phyloP scores from a whole-genome alignment of 306 rosid species.

The Sesbania bispinosa region DNA sequence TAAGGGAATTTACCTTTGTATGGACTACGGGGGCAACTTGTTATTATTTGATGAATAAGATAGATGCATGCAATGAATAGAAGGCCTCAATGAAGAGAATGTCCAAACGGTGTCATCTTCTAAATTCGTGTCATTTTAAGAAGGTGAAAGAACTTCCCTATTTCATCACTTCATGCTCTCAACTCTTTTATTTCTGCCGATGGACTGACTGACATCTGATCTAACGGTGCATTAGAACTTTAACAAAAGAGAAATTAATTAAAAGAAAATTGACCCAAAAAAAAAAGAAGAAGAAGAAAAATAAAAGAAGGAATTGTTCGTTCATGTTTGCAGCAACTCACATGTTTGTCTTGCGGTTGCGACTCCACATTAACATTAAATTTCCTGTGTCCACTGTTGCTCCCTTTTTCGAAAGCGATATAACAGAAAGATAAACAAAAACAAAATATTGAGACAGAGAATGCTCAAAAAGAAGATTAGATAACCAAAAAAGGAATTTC shows the following conservation, averaged over 20 bases:
- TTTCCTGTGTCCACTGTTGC: no score
- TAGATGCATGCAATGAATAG: background rate
- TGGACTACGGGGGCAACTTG: no score
- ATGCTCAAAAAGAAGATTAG: background rate
- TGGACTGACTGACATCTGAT: no score
- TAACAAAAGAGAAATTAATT: background rate
- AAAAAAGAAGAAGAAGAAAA: no score
- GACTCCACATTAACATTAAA: conserved; percentile 18
- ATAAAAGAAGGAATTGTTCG: background rate
- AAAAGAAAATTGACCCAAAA: background rate
- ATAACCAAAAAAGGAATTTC: background rate
- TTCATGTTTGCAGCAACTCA: no score
- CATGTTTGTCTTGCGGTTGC: conserved; percentile 28
- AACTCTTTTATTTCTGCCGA: background rate
- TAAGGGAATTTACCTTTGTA: background rate
- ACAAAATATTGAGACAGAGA: background rate
- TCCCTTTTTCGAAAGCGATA: no score
- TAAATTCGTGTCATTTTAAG: no score
- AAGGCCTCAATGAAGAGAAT: background rate
- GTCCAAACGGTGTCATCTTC: background rate
- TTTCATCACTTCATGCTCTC: no score
- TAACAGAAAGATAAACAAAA: background rate
- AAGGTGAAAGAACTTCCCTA: no score
- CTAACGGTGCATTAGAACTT: background rate
- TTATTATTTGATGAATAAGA: background rate